Evolutionary conservation across 2,329 filamentous ascomycete species (phyloP).

Genomic region (Trichoderma sp.): DNA sequence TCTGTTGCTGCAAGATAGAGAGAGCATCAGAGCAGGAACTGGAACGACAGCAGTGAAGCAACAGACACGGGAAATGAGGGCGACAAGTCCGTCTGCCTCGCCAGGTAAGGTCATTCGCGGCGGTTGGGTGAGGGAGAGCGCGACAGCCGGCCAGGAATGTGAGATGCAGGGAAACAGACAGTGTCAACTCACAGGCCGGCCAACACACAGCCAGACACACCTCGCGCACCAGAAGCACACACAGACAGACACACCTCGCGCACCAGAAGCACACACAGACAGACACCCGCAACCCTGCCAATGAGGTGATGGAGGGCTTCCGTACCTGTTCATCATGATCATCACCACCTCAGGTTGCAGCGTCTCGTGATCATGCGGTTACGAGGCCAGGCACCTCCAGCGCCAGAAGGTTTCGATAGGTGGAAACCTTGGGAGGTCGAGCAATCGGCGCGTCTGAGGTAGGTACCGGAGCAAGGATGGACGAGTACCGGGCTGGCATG

Average conservation of each 20-base stretch:
- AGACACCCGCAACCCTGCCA: not conserved
- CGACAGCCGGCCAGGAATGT: slow-evolving; percentile 25
- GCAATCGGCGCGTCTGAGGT: too few relatives aligned
- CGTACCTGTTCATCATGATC: not conserved
- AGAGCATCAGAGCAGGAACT: not conserved
- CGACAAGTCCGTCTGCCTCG: not conserved
- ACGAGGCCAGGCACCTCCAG: slow-evolving; percentile 14
- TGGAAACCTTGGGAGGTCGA: slow-evolving; percentile 12
- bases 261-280: not conserved
- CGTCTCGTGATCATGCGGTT: slow-evolving; percentile 19
- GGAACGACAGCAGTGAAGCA: not conserved
- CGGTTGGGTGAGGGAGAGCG: slow-evolving; percentile 6
- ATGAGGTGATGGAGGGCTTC: slow-evolving; percentile 9
- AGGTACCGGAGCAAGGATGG: too few relatives aligned
- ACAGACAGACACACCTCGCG: not conserved
- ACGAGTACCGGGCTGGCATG: too few relatives aligned
- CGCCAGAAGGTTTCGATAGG: slow-evolving; percentile 17
- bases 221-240: not conserved
- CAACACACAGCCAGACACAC: slow-evolving; percentile 1
- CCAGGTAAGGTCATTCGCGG: not conserved
- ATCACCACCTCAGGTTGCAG: not conserved
- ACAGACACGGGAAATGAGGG: not conserved
- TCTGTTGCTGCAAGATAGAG: not conserved
- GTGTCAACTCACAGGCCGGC: slow-evolving; percentile 7
- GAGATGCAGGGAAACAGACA: slow-evolving; percentile 18